Conservation (phyloP, 1,284 basidiomycete genomes). For the Phlebopus sp. region DNA sequence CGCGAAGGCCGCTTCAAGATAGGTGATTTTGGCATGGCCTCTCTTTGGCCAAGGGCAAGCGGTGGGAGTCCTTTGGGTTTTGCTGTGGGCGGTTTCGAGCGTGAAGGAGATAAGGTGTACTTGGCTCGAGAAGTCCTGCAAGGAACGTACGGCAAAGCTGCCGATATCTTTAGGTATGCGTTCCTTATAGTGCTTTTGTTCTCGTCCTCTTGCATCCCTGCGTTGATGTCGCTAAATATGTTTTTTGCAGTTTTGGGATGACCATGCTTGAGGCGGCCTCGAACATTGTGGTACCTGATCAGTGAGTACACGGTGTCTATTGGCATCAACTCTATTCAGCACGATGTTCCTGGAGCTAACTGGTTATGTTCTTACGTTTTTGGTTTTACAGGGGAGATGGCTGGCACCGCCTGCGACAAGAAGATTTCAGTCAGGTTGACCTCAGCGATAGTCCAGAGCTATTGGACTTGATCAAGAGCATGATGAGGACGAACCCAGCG, state of each 20-base stretch:
- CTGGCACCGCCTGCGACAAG: slow-evolving; percentile 91
- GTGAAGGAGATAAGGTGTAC: slow-evolving; percentile 97
- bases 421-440: slow-evolving; percentile 92
- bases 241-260: slow-evolving; percentile 77
- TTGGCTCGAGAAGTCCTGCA: slow-evolving; percentile 97
- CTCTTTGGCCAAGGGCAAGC: slow-evolving; percentile 70
- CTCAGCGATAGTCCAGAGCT: slow-evolving; percentile 73
- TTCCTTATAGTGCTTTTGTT: slow-evolving; percentile 22
- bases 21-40: slow-evolving; percentile 98
- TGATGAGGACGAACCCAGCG: slow-evolving; percentile 76
- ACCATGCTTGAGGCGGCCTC: slow-evolving; percentile 93
- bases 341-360: slow-evolving; percentile 11
- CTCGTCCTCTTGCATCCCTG: not conserved
- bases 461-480: slow-evolving; percentile 66
- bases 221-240: slow-evolving; percentile 6
- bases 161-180: slow-evolving; percentile 92
- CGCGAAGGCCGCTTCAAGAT: slow-evolving; percentile 91
- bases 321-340: slow-evolving; percentile 6
- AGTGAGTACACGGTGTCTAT: slow-evolving; percentile 55
- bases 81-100: slow-evolving; percentile 69
- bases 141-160: slow-evolving; percentile 88
- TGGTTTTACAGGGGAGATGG: slow-evolving; percentile 65
- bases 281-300: slow-evolving; percentile 96
- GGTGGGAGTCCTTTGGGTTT: slow-evolving; percentile 33
- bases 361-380: not conserved